Evolutionary conservation across 768 basidiomycete species (phyloP), one percentile per base, ranked within the genome.

Genomic region (Podaxis mareebaensis): DNA sequence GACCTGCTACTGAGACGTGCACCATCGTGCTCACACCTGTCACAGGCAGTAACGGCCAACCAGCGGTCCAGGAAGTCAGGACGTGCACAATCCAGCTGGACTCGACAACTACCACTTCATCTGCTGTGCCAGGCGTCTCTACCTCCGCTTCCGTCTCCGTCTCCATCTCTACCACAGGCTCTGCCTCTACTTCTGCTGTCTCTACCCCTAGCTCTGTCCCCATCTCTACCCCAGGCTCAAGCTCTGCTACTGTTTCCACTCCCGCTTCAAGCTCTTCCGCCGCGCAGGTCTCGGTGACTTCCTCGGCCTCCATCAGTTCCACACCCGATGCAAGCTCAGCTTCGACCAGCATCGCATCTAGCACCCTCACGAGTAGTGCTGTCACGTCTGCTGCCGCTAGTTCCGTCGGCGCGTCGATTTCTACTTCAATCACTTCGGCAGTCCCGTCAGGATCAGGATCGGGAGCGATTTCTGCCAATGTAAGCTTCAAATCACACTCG

Each of bases 1-100:
- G 88, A 17, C 71, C 73, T 30, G 74, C 86, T 72, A 83, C 77
- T 46, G 78, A 86, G 75, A 85, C 80, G n/a, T 90, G 89, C 70
- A 76, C 81, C 10, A 75, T 86, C 53, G 82, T 83, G 10, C 77
- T 89, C 53, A 86, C 82, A 3, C 87, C 85, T 5, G 77, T 83
- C 49, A 81, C 77, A 56, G 83, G 80, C 66, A 70, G 72, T 3
- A 74, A 80, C 66, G 87, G 86, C 17, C 67, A 80, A n/a, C 75
- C 76, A 48, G 79, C 79, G 13, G 77, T 88, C 22, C 75, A 79
- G 67, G 81, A 88, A 67, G 81, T 87, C 53, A 76, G 75, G 67
- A 79, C 77, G 33, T 90, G 88, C 69, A 83, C 80, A 26, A 61
- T 84, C 22, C 64, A 75, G 46, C 71, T 77, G 67, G 71, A 72